Evolutionary conservation across 306 rosid species (phyloP), one percentile per base, ranked within the genome.

Genomic region (Erythrophleum fordii): DNA sequence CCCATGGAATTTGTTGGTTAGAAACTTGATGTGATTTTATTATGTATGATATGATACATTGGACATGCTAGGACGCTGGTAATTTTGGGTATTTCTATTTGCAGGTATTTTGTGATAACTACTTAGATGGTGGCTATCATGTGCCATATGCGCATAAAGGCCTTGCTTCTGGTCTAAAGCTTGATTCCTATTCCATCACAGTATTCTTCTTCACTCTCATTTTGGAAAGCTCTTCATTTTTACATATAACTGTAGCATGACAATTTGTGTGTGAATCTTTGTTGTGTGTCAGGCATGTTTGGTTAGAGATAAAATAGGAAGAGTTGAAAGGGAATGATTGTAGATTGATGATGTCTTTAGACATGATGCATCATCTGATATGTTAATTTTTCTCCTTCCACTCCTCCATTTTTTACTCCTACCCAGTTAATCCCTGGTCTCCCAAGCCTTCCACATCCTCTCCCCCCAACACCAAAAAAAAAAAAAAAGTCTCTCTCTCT

Each of bases 101-200:
- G 82, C 83, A 95, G 98, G 97, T 95, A 52, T 92, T 92, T 78
- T 95, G 97, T 83, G 97, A 95, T 88, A 95, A 95, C 94, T 95
- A 91, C 86, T 85, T 95, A 62, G 98, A 95, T 77, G 98, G 98
- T 29, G 98, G 98, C 73, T 95, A 95, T 82, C 98, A 95, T 42
- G 98, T 92, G 29, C 95, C 98, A 16, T 91, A 87, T 85, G 98
- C 94, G 1, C 98, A 95, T 85, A 92, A 92, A 85, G 94, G 85
- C 88, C 91, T 95, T 5, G 93, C 97, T 75, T 87, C 90, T 20
- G 90, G 91, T 87, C 98, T 95, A 70, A 83, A 92, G 76, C 89
- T 95, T 18, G 90, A 95, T 26, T 86, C 94, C 46, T 95, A 95
- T 85, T 85, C 91, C 66, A 95, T 86, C 51, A 80, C 84, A 25